A percentile compares a stretch with the other conserved stretches of the same genome.
These are phyloP conservation scores for Lactifluus pinguis DNA, from an alignment of 768 basidiomycete species.

Conservation along the genomic window DNA sequence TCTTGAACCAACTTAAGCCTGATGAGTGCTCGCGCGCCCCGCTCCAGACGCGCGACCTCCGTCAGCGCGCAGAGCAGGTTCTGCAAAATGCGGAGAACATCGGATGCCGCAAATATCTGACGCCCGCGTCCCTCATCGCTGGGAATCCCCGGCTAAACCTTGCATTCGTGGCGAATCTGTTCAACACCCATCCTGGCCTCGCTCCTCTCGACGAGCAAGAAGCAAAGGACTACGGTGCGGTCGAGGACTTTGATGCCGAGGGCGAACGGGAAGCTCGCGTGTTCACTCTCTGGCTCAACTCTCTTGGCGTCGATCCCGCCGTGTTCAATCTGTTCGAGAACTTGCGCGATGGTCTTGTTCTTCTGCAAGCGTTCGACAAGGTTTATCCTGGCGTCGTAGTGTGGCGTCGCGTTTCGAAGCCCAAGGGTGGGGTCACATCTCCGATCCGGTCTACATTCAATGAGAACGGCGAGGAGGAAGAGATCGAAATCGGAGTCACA, in stretches of 20 bases:
- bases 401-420: slow-evolving; percentile 95
- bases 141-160: slow-evolving; percentile 98
- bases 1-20: slow-evolving; percentile 93
- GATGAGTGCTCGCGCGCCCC: slow-evolving; percentile 88
- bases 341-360: slow-evolving; percentile 81
- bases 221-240: slow-evolving; percentile 76
- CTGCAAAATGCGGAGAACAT: slow-evolving; percentile 90
- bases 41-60: slow-evolving; percentile 74
- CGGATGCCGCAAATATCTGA: slow-evolving; percentile 93
- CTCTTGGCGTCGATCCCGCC: slow-evolving; percentile 89
- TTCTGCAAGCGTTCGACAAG: slow-evolving; percentile 96
- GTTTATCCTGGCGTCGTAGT: slow-evolving; percentile 85
- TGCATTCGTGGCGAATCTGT: slow-evolving; percentile 96
- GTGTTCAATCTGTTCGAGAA: slow-evolving; percentile 98
- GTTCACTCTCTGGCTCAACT: slow-evolving; percentile 98
- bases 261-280: slow-evolving; percentile 97
- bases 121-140: slow-evolving; percentile 79
- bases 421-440: slow-evolving; percentile 53
- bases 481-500: slow-evolving; percentile 73
- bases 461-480: slow-evolving; percentile 54
- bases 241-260: slow-evolving; percentile 98
- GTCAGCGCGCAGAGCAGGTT: slow-evolving; percentile 85
- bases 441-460: slow-evolving; percentile 21
- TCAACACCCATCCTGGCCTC: slow-evolving; percentile 95
- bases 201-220: slow-evolving; percentile 92